Conservation (phyloP, 139 green algal species). For the Tetraselmis striata region DNA sequence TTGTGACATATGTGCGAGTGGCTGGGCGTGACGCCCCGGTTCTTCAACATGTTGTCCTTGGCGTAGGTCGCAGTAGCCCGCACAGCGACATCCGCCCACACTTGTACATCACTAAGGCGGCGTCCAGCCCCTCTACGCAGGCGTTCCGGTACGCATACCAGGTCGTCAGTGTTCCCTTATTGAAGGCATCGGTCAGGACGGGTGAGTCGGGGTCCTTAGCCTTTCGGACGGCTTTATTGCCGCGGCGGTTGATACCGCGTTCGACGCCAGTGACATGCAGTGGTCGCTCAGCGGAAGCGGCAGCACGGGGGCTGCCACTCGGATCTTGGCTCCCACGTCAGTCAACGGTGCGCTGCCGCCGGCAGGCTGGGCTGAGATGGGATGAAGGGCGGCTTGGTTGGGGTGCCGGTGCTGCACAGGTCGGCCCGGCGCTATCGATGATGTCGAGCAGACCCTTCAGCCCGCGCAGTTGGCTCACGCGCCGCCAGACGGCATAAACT, state of each 20-base stretch:
- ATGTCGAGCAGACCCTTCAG: neutral
- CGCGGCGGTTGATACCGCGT: neutral
- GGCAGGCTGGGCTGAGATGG: too few relatives aligned
- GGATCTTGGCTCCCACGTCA: neutral
- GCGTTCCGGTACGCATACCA: neutral
- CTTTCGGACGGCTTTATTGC: neutral
- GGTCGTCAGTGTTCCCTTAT: too few relatives aligned
- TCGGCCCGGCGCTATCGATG: neutral
- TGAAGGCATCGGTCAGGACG: neutral
- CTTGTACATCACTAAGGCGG: too few relatives aligned
- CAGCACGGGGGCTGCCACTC: neutral
- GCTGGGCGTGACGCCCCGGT: neutral
- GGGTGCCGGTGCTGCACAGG: neutral
- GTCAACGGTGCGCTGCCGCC: too few relatives aligned
- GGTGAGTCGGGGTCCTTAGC: neutral
- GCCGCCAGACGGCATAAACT: neutral
- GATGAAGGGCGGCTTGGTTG: too few relatives aligned
- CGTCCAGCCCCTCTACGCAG: neutral
- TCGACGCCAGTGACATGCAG: neutral
- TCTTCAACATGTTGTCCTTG: neutral
- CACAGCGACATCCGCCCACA: too few relatives aligned
- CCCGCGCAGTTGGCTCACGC: neutral
- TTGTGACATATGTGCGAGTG: neutral
- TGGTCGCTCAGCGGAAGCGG: neutral
- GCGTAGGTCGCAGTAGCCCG: neutral